Percentiles rank a stretch among this genome's conserved stretches.
phyloP scores from a whole-genome alignment of 1,284 basidiomycete genomes.

The Ceratobasidium sp. region DNA sequence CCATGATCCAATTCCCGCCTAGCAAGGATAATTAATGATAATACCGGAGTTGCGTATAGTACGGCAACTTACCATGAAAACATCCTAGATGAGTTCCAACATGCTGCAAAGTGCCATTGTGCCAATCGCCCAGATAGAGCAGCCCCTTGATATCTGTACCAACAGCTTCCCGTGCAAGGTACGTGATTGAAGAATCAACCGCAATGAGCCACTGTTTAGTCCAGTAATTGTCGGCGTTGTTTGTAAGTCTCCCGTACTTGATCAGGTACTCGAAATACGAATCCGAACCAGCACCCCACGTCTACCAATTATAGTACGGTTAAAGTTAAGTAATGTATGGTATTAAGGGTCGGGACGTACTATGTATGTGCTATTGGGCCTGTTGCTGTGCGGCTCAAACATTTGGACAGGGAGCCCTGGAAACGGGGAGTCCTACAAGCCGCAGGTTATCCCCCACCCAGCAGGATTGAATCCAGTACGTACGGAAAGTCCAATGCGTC shows the following conservation, averaged over 20 bases:
- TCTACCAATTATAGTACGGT: not conserved
- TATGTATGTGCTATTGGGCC: conserved; percentile 66
- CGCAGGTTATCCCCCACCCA: not conserved
- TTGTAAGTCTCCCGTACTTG: conserved; percentile 36
- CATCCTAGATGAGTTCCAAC: conserved; percentile 38
- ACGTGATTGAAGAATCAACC: conserved; percentile 27
- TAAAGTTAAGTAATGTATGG: not conserved
- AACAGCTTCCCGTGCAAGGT: conserved; percentile 20
- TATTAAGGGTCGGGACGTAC: conserved; percentile 62
- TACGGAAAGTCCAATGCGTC: conserved; percentile 18
- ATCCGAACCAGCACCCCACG: conserved; percentile 30
- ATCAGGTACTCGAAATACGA: conserved; percentile 38
- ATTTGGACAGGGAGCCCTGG: conserved; percentile 67
- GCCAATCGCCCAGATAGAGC: conserved; percentile 26
- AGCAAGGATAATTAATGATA: too few species aligned
- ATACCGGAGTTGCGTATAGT: not conserved
- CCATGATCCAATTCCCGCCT: conserved; percentile 41
- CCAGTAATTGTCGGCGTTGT: conserved; percentile 24
- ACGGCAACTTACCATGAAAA: conserved; percentile 32
- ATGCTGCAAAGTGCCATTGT: conserved; percentile 10
- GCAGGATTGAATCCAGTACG: not conserved
- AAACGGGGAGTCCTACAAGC: conserved; percentile 39
- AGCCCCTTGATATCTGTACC: conserved; percentile 16
- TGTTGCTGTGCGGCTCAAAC: conserved; percentile 67
- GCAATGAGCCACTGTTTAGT: conserved; percentile 29